Evolutionary conservation across 768 basidiomycete genomes (phyloP).

Genomic region (Cantharellus cinnabarinus): DNA sequence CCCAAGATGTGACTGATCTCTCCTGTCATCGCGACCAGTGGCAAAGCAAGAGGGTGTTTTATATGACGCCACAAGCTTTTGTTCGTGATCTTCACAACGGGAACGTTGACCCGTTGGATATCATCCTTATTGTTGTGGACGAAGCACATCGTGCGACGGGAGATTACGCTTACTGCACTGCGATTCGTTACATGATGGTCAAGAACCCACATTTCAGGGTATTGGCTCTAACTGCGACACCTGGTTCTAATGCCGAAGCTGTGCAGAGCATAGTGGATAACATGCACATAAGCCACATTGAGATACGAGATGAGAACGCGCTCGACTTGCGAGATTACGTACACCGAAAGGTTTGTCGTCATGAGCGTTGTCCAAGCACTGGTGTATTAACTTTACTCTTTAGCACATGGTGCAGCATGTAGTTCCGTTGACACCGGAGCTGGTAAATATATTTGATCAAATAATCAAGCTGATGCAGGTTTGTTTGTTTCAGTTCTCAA

Average conservation of each 20-base stretch:
- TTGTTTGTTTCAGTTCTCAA: neutral
- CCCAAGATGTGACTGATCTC: neutral
- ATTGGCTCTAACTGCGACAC: conserved; percentile 87
- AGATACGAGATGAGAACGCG: conserved; percentile 81
- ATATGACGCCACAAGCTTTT: conserved; percentile 91
- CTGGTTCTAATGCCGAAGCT: conserved; percentile 66
- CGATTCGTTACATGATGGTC: conserved; percentile 76
- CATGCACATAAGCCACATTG: conserved; percentile 85
- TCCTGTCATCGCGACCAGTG: conserved; percentile 27
- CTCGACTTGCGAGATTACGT: conserved; percentile 72
- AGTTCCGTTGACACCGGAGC: conserved; percentile 48
- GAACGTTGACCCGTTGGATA: neutral
- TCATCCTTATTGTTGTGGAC: conserved; percentile 27
- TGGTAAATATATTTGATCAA: conserved; percentile 43
- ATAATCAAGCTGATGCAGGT: conserved; percentile 61
- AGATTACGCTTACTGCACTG: conserved; percentile 73
- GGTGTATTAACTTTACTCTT: neutral
- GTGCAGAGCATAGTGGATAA: conserved; percentile 83
- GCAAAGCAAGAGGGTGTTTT: conserved; percentile 70
- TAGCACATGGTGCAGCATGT: conserved; percentile 63
- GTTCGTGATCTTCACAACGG: conserved; percentile 57
- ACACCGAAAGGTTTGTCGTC: conserved; percentile 51
- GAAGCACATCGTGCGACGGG: conserved; percentile 92
- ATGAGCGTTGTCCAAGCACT: neutral
- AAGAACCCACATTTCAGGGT: conserved; percentile 88